Percentiles rank a stretch among this genome's conserved stretches.
These are phyloP conservation scores for Catenaria anguillulae DNA, from an alignment of 371 early-diverging fungal species.

Conservation along the genomic window DNA sequence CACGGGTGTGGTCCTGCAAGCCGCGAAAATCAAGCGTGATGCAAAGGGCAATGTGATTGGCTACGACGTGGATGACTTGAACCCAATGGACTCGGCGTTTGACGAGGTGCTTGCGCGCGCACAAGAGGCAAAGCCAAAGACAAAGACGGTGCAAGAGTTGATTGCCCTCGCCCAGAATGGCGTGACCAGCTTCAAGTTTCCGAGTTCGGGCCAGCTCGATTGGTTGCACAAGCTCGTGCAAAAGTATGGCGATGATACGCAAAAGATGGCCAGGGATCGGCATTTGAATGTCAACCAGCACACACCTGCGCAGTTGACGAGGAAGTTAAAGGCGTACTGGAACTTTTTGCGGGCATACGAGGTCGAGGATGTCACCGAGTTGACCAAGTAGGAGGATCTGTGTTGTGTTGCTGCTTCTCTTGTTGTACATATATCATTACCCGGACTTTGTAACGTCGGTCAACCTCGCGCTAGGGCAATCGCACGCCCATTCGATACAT, in stretches of 20 bases:
- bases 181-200: conserved; percentile 43
- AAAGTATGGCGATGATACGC: conserved; percentile 63
- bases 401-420: no score
- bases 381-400: no score
- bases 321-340: conserved; percentile 27
- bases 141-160: conserved; percentile 32
- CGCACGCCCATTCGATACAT: no score
- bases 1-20: conserved; percentile 34
- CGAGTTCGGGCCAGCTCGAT: conserved; percentile 45
- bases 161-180: conserved; percentile 31
- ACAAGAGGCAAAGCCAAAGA: conserved; percentile 20
- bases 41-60: conserved; percentile 56
- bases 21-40: conserved; percentile 66
- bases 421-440: no score
- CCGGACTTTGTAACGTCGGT: no score
- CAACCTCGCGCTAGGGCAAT: no score
- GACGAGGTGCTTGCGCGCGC: conserved; percentile 37
- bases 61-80: conserved; percentile 39
- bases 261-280: conserved; percentile 74
- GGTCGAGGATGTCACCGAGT: no score
- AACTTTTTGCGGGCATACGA: not conserved
- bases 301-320: conserved; percentile 57
- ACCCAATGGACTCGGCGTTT: conserved; percentile 16
- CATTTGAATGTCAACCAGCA: conserved; percentile 68
- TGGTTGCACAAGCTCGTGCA: conserved; percentile 48